These are phyloP conservation scores for Agrostemma githago DNA, from an alignment of 148 eudicot genomes.

Conservation along the genomic window DNA sequence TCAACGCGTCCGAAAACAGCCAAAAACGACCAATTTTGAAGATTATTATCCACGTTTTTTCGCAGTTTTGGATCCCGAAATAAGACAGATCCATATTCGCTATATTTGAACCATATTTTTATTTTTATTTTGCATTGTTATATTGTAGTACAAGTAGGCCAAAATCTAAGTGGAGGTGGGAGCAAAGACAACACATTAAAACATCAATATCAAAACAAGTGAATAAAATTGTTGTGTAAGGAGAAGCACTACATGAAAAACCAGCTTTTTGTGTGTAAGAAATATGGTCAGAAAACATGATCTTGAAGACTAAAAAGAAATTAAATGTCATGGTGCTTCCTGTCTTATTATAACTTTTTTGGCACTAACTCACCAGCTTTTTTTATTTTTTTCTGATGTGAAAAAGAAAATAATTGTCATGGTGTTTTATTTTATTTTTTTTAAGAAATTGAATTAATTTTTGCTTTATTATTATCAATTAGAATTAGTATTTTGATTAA, in stretches of 20 bases:
- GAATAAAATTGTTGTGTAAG: not conserved
- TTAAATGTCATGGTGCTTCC: not conserved
- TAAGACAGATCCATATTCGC: not conserved
- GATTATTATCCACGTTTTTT: too few relatives aligned
- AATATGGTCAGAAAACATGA: not conserved
- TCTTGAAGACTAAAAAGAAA: not conserved
- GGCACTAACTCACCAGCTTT: not conserved
- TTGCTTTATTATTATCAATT: too few relatives aligned
- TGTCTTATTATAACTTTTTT: not conserved
- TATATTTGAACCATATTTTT: not conserved
- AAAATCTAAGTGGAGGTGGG: not conserved
- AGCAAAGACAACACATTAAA: not conserved
- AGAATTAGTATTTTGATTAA: too few relatives aligned
- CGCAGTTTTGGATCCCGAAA: too few relatives aligned
- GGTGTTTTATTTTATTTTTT: constrained; percentile 1
- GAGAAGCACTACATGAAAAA: not conserved
- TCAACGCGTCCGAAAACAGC: too few relatives aligned
- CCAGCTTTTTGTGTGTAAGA: not conserved
- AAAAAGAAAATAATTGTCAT: constrained; percentile 1
- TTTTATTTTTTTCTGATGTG: not conserved
- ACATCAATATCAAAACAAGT: not conserved
- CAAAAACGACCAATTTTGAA: too few relatives aligned
- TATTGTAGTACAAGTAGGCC: not conserved
- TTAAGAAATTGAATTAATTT: too few relatives aligned
- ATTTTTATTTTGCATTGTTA: not conserved